phyloP scores from a whole-genome alignment of 345 rosid genomes.

The rapeseed (Brassica napus) region Da-Ae NC_063442.1:11666001-11666500 shows the following conservation, averaged over 20 bases:
- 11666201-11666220: constrained; percentile 82
- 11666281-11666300: constrained; percentile 99
- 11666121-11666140: constrained; percentile 94
- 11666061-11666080: constrained; percentile 82
- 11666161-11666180: constrained; percentile 62
- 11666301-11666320: constrained; percentile 99
- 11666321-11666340: constrained; percentile 98
- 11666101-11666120: constrained; percentile 63
- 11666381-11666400: constrained; percentile 12
- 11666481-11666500: not conserved
- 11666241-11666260: constrained; percentile 95
- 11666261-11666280: constrained; percentile 89
- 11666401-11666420: constrained; percentile 39
- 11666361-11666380: not conserved
- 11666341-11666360: constrained; percentile 20
- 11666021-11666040: constrained; percentile 54
- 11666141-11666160: constrained; percentile 60
- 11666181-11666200: constrained; percentile 79
- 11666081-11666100: constrained; percentile 83
- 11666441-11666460: constrained; percentile 35
- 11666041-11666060: constrained; percentile 65
- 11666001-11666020: constrained; percentile 79
- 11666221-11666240: constrained; percentile 68
- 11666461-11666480: constrained; percentile 37
- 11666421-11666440: constrained; percentile 36